Evolutionary conservation across 2,329 filamentous ascomycete genomes (phyloP), one percentile per base, ranked within the genome.

Genomic region (Lachnellula occidentalis): DNA sequence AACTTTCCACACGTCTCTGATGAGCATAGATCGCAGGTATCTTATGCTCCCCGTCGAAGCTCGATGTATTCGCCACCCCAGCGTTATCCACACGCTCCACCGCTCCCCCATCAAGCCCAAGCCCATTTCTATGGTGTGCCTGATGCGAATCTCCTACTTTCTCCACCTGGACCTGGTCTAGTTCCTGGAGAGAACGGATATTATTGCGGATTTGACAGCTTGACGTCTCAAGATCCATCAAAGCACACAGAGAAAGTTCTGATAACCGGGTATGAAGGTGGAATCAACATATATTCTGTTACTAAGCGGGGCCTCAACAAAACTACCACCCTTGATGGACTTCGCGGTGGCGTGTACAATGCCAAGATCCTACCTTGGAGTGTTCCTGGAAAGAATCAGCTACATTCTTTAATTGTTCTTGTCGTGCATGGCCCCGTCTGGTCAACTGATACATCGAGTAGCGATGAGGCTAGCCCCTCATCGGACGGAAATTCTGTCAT

Each of bases 291-390:
- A 15, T 86, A 89, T 61, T 78, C 82, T 19, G 79, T 95, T 31
- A 82, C 84, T 43, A 88, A 86, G 65, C 83, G 85, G 58, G 87
- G 87, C 48, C 70, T 90, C 51, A 86, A 90, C 53, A 78, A 82
- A 21, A 73, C 90, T 31, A 85, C 85, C 19, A 82, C 82, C 53
- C 73, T 96, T 47, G 86, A 87, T 65, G 90, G 89, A 4, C 75
- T 96, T 27, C 82, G 85, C 63, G 92, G 92, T 41, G 85, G 85
- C 21, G 88, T 96, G 1, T 76, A 90, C 59, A 81, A 87, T 60
- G 92, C 92, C 52, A 95, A 92, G 71, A 83, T 96, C 22, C 71
- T 96, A 48, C 85, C 88, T 1, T 90, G 86, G 80, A 81, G 77
- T 17, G 71, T 78, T 24, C 70, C 74, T 7, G 73, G 74, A 49